Evolutionary conservation across 225 moss, liverwort and hornwort genomes (phyloP).

Genomic region (Ulota crispa): DNA sequence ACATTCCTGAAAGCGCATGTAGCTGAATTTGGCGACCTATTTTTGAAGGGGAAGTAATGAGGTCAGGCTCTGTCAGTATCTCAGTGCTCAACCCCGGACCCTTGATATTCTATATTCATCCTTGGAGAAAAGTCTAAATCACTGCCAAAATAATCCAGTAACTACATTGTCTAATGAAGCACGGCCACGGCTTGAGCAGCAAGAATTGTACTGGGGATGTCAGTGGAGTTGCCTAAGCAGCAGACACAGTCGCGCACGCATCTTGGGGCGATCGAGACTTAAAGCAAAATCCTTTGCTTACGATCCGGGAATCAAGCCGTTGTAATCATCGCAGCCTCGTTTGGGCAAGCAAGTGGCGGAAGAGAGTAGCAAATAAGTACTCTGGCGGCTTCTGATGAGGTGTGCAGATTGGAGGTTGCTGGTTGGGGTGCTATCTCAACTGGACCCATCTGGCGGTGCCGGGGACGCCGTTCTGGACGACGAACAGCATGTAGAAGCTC

Average conservation of each 20-base stretch:
- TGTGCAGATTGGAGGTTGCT: not conserved
- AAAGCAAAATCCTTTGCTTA: too few species aligned
- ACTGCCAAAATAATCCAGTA: too few species aligned
- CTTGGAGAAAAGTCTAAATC: not conserved
- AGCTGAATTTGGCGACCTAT: not conserved
- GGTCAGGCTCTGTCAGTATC: not conserved
- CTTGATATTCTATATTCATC: not conserved
- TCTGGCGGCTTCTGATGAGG: not conserved
- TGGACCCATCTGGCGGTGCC: slow-evolving; percentile 60
- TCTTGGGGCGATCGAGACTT: not conserved
- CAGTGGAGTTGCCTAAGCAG: not conserved
- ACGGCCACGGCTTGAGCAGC: not conserved
- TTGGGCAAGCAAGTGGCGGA: too few species aligned
- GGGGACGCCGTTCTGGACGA: slow-evolving; percentile 33
- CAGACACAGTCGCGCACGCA: not conserved
- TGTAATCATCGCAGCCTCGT: too few species aligned
- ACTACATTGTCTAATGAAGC: too few species aligned
- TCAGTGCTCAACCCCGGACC: not conserved
- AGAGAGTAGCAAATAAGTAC: not conserved
- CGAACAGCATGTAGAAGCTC: slow-evolving; percentile 80
- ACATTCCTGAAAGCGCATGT: not conserved
- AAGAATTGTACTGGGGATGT: not conserved
- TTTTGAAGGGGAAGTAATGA: not conserved
- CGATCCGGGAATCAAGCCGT: too few species aligned
- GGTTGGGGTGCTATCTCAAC: not conserved